These are phyloP conservation scores for Daedaleopsis nitida DNA, from an alignment of 768 basidiomycete species.

Conservation along the genomic window DNA sequence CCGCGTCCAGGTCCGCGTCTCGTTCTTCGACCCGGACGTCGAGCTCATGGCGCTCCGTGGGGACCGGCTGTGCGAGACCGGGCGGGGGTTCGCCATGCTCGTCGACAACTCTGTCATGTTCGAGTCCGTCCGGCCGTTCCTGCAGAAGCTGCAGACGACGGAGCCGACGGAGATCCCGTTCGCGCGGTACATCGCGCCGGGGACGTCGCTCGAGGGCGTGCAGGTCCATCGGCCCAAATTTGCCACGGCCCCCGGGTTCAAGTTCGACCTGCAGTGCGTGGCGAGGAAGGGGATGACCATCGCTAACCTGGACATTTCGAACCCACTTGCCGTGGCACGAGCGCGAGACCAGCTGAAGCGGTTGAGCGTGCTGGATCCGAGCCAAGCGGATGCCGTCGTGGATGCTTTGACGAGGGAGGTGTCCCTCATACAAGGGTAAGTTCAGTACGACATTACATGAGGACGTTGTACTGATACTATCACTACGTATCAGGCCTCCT, in stretches of 20 bases:
- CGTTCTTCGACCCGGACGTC: constrained; percentile 64
- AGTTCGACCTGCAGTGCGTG: constrained; percentile 59
- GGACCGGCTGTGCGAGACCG: constrained; percentile 28
- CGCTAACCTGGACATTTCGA: constrained; percentile 43
- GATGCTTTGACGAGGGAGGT: constrained; percentile 62
- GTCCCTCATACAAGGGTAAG: constrained; percentile 72
- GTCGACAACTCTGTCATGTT: constrained; percentile 69
- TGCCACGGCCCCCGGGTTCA: constrained; percentile 54
- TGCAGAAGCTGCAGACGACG: constrained; percentile 53
- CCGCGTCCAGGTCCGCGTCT: constrained; percentile 48
- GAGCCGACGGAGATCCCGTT: constrained; percentile 65
- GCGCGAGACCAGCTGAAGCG: constrained; percentile 46
- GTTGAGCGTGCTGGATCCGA: constrained; percentile 62
- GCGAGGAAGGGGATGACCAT: constrained; percentile 39
- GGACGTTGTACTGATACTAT: too few species aligned
- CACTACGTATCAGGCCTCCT: constrained; percentile 58
- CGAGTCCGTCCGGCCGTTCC: constrained; percentile 68
- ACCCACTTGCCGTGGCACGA: constrained; percentile 37
- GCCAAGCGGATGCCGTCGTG: constrained; percentile 71
- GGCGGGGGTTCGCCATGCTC: constrained; percentile 36
- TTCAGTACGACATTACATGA: too few species aligned
- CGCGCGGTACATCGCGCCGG: constrained; percentile 47
- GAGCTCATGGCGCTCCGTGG: constrained; percentile 50
- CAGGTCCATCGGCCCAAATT: constrained; percentile 56
- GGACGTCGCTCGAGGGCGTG: constrained; percentile 34